These are phyloP conservation scores for Citrus unshiu DNA, from an alignment of 345 rosid species.

Conservation along the genomic window DNA sequence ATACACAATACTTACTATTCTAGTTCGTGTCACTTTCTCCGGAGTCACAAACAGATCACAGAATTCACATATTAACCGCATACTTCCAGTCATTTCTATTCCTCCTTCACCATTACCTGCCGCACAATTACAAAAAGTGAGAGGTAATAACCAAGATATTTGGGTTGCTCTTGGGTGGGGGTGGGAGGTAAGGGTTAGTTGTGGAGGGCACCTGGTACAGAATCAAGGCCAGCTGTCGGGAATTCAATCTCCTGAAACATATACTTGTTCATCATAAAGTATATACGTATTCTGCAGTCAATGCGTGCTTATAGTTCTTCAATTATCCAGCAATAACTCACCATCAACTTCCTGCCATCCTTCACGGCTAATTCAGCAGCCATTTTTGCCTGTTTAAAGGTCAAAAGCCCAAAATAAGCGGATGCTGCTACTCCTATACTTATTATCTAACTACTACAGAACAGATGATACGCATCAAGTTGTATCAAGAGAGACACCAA, in stretches of 20 bases:
- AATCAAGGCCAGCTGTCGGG: slow-evolving; percentile 88
- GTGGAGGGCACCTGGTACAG: slow-evolving; percentile 70
- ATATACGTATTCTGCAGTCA: slow-evolving; percentile 3
- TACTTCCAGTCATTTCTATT: slow-evolving; percentile 85
- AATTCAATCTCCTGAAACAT: slow-evolving; percentile 85
- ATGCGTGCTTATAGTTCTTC: neutral
- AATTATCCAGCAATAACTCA: slow-evolving; percentile 26
- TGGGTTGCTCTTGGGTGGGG: neutral
- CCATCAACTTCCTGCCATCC: slow-evolving; percentile 77
- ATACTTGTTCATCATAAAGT: slow-evolving; percentile 22
- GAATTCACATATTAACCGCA: slow-evolving; percentile 78
- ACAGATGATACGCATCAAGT: neutral
- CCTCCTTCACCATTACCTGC: slow-evolving; percentile 98
- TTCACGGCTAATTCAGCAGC: slow-evolving; percentile 58
- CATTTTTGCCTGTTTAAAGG: slow-evolving; percentile 54
- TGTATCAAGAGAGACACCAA: neutral
- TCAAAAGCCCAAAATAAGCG: slow-evolving; percentile 5
- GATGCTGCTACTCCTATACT: slow-evolving; percentile 5
- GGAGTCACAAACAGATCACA: slow-evolving; percentile 62
- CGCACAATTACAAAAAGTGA: neutral
- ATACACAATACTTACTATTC: slow-evolving; percentile 50
- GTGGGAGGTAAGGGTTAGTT: neutral
- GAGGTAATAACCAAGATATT: neutral
- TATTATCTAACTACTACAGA: neutral
- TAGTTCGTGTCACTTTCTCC: slow-evolving; percentile 59